Base-by-base conservation (phyloP, 1,284 basidiomycete species). In the Ceratobasidium sp. region DNA sequence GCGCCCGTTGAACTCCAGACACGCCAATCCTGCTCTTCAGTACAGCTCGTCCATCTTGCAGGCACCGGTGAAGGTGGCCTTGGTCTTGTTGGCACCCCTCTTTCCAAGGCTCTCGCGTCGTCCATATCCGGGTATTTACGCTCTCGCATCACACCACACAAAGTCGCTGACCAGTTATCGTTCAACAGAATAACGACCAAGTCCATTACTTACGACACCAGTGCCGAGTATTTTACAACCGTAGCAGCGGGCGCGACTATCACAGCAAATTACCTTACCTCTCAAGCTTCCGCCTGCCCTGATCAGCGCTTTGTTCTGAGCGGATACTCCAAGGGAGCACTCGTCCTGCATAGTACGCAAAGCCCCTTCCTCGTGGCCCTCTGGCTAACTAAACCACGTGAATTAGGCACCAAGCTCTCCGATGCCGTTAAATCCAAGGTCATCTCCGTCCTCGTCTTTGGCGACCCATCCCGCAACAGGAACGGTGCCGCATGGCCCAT, bases 301-400 rank as follows among this genome's bases (percentile, higher is more conserved):
- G 49, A 50, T 31, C 58, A 62, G 20, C 22, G 45, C 17, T 62
- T 62, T n/a, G 45, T 62, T 1, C 22, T 62, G 47, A 65, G 60
- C 20, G 60, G 60, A 27, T 65, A 65, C 49, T 65, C 60, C 22
- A 65, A 65, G 49, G 60, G 60, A 1, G 60, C 49, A 5, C 15
- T 65, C 3, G 60, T 65, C 34, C 1, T 65, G 20, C 60, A 65
- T 31, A 29, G 60, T 65, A 40, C 47, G 60, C 40, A 38, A 25
- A 1, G n/a, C n/a, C n/a, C n/a, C 20, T 35, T 50, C 47, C 22
- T 4, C 17, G 47, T 52, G 15, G n/a, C 40, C 7, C 15, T 45
- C 49, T 20, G 12, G 7, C 34, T 31, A n/a, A 32, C 2, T 38
- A 29, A 52, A 10, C 3, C 27, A 8, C 15, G 25, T 53, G n/a